A percentile compares a stretch with the other conserved stretches of the same genome.
phyloP scores from a whole-genome alignment of 345 rosid species.

The Brassica juncea region DNA sequence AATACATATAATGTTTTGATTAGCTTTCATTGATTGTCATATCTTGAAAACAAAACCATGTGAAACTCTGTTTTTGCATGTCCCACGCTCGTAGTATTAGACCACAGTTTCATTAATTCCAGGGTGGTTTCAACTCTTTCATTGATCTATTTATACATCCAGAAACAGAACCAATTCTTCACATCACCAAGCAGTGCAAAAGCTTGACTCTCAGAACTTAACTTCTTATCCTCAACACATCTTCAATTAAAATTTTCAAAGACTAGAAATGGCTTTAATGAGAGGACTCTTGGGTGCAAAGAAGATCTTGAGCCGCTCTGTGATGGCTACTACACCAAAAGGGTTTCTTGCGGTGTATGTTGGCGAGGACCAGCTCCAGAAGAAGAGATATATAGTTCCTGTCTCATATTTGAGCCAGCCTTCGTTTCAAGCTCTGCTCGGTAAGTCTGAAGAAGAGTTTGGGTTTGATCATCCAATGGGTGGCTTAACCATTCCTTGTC shows the following conservation, averaged over 20 bases:
- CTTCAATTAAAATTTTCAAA: not conserved
- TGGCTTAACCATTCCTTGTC: conserved; percentile 54
- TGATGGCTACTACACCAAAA: conserved; percentile 32
- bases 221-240: not conserved
- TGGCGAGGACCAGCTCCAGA: conserved; percentile 42
- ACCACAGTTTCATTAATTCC: not conserved
- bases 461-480: conserved; percentile 56
- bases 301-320: conserved; percentile 31
- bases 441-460: conserved; percentile 52
- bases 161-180: conserved; percentile 6
- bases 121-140: conserved; percentile 1
- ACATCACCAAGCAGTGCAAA: conserved; percentile 21
- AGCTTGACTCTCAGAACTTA: not conserved
- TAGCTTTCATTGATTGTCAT: conserved; percentile 24
- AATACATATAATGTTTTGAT: not conserved
- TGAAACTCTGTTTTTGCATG: conserved; percentile 18
- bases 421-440: conserved; percentile 47
- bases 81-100: conserved; percentile 26
- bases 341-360: conserved; percentile 54
- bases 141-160: conserved; percentile 20
- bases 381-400: conserved; percentile 51
- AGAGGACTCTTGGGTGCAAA: conserved; percentile 21
- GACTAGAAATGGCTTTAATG: conserved; percentile 19
- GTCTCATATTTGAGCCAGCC: conserved; percentile 45
- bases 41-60: conserved; percentile 17